These are phyloP conservation scores for Colletotrichum sp. DNA, from an alignment of 2,329 filamentous ascomycete species.

Conservation along the genomic window DNA sequence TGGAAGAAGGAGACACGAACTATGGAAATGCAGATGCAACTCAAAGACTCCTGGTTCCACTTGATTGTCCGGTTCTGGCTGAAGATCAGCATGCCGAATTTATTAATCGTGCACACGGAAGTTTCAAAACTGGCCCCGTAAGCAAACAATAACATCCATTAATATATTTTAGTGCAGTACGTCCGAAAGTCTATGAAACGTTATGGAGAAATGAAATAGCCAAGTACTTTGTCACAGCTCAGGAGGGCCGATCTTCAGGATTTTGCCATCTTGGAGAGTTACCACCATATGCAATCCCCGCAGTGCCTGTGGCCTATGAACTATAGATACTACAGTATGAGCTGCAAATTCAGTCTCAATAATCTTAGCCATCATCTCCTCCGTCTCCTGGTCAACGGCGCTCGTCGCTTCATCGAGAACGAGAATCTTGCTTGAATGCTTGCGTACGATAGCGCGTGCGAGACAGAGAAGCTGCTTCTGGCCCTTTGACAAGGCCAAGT, in stretches of 20 bases:
- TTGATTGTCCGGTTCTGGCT: neutral
- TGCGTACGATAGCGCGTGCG: slow-evolving; percentile 22
- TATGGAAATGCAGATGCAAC: neutral
- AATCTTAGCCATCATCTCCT: slow-evolving; percentile 19
- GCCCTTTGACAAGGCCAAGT: slow-evolving; percentile 23
- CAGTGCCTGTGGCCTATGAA: slow-evolving; percentile 26
- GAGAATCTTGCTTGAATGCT: slow-evolving; percentile 48
- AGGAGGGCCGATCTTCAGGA: neutral
- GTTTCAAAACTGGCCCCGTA: neutral
- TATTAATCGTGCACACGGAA: neutral
- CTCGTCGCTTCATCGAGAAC: slow-evolving; percentile 75
- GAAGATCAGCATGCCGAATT: neutral
- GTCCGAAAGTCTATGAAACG: neutral
- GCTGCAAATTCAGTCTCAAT: slow-evolving; percentile 24
- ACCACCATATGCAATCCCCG: neutral
- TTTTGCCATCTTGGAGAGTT: neutral
- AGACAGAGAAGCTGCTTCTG: slow-evolving; percentile 29
- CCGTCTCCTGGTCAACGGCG: slow-evolving; percentile 50
- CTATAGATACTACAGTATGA: slow-evolving; percentile 29
- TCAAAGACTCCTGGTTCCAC: neutral
- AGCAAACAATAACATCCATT: neutral
- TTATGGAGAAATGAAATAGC: neutral
- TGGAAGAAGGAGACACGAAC: neutral
- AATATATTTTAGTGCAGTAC: neutral
- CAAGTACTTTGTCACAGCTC: neutral